Evolutionary conservation across 371 early-diverging fungal genomes (phyloP).

Genomic region (Syncephalis plumigaleata): DNA sequence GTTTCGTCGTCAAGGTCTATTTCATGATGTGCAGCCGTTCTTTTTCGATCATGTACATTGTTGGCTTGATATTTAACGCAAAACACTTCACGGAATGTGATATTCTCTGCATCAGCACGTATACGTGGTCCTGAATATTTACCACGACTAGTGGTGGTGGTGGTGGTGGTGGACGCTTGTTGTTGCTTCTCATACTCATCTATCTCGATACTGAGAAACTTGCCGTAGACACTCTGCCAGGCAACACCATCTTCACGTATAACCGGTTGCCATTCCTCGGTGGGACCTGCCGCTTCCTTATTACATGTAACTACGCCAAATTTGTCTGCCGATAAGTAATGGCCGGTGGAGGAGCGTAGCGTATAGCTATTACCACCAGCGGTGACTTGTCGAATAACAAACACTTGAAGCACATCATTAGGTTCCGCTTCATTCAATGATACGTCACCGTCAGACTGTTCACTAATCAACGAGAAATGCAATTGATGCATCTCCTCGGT

Average conservation of each 20-base stretch:
- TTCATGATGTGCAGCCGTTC: too few species aligned
- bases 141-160: conserved; percentile 13
- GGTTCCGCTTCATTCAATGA: conserved; percentile 29
- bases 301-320: conserved; percentile 56
- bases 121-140: conserved; percentile 6
- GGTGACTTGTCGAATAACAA: conserved; percentile 33
- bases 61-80: conserved; percentile 46
- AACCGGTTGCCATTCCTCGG: conserved; percentile 61
- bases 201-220: conserved; percentile 40
- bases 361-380: conserved; percentile 30
- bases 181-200: conserved; percentile 18
- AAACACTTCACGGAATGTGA: conserved; percentile 59
- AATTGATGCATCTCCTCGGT: conserved; percentile 5
- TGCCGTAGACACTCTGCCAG: conserved; percentile 37
- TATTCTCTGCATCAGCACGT: conserved; percentile 50
- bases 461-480: background rate
- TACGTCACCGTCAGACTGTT: conserved; percentile 1
- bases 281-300: conserved; percentile 58
- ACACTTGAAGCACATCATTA: conserved; percentile 43
- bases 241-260: conserved; percentile 55
- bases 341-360: conserved; percentile 44
- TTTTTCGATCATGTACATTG: too few species aligned
- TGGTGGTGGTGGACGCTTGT: conserved; percentile 8
- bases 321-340: conserved; percentile 63
- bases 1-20: too few species aligned